Evolutionary conservation across 768 basidiomycete species (phyloP), one percentile per base, ranked within the genome.

Genomic region (Lentinula sp.): DNA sequence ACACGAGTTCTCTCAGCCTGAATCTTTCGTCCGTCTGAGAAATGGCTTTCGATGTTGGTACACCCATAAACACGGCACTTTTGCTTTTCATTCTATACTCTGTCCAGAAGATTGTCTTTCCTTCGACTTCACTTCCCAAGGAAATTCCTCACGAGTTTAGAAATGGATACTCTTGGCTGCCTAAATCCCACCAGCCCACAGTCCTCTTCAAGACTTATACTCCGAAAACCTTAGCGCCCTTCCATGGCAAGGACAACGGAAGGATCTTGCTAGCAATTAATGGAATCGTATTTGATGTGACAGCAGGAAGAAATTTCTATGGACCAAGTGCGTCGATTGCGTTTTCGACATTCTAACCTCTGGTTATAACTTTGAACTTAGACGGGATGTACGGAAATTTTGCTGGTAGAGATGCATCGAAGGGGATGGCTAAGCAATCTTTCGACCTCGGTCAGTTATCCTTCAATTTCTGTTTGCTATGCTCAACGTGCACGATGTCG

Each of bases 331-430:
- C 69, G 89, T 74, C 34, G 21, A 60, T 43, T 5, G 16, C 28
- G 54, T 52, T 21, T 54, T 53, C 46, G n/a, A 42, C n/a, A 35
- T 9, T 35, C n/a, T 1, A 39, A 18, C 7, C 28, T 4, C 28
- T 54, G 57, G 34, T 23, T 55, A 37, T 66, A 21, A 58, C 6
- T 56, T 63, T 16, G 15, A 28, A 50, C 45, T 32, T 65, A 97
- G 96, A 87, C 67, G 96, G 95, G 0, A 93, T 95, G 84, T 98
- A 98, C 69, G 95, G 93, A 34, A 96, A 95, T 74, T 98, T 99
- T 78, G 95, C 97, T 2, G 97, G 96, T 5, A 76, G 95, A 53
- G 96, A 99, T 74, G 96, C 96, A 1, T 95, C 93, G 15, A 79
- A 95, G 40, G 95, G 96, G 4, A 95, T 98, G 91, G 96, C 96